Conservation (phyloP, 768 basidiomycete genomes). For the Boletus subcaerulescens region DNA sequence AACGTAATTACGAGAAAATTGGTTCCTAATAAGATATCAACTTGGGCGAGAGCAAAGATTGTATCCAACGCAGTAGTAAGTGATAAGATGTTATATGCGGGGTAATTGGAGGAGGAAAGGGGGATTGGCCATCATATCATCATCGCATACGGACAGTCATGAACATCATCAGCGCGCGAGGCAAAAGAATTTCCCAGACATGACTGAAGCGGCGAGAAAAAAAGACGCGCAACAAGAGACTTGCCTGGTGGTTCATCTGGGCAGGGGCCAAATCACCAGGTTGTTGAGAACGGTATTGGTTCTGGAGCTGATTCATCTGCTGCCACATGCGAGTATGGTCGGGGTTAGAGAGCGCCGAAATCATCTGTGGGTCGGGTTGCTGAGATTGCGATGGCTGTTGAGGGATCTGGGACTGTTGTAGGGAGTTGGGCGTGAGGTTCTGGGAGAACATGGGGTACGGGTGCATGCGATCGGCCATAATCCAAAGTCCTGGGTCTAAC, state of each 20-base stretch:
- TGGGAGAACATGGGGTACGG: constrained; percentile 54
- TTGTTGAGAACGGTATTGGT: constrained; percentile 42
- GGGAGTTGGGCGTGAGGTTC: constrained; percentile 44
- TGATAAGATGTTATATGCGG: constrained; percentile 16
- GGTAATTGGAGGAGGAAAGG: constrained; percentile 7
- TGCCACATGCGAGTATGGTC: constrained; percentile 59
- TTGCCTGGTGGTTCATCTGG: constrained; percentile 47
- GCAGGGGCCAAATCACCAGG: constrained; percentile 38
- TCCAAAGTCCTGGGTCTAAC: constrained; percentile 31
- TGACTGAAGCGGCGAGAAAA: constrained; percentile 9
- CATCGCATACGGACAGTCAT: constrained; percentile 11
- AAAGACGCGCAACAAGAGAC: constrained; percentile 24
- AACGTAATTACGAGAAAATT: constrained; percentile 14
- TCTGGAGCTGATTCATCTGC: constrained; percentile 48
- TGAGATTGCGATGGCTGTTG: constrained; percentile 47
- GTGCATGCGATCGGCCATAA: constrained; percentile 62
- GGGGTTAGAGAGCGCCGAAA: constrained; percentile 43
- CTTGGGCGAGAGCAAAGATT: constrained; percentile 1
- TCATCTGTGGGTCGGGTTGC: constrained; percentile 37
- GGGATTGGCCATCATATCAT: constrained; percentile 19
- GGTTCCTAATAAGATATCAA: constrained; percentile 3
- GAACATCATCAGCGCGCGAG: constrained; percentile 12
- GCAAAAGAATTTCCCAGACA: constrained; percentile 16
- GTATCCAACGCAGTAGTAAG: not conserved
- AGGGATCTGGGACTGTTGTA: constrained; percentile 40